Conservation (phyloP, 129 eudicot species). For the Helichrysum umbraculigerum region DNA sequence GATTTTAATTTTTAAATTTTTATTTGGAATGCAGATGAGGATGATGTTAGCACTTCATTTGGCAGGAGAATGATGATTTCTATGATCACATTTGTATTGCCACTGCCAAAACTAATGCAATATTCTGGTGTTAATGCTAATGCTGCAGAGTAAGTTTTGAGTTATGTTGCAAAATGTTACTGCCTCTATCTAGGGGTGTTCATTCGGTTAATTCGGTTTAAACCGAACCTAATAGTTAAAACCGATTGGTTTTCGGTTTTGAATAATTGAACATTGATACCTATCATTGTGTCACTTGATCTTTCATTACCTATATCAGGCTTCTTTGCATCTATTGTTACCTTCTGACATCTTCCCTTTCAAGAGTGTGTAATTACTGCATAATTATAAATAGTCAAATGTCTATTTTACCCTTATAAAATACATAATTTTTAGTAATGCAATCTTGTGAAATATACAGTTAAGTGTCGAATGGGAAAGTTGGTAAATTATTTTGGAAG, state of each 20-base stretch:
- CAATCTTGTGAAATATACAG: neutral
- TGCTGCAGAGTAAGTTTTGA: conserved; percentile 61
- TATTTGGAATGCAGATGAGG: conserved; percentile 12
- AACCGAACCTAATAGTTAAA: too few species aligned
- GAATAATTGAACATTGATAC: neutral
- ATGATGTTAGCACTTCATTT: conserved; percentile 30
- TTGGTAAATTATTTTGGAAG: neutral
- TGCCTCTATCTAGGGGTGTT: neutral
- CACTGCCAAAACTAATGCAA: conserved; percentile 33
- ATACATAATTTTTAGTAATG: neutral
- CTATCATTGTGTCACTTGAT: neutral
- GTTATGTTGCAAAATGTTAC: conserved; percentile 7
- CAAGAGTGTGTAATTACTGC: neutral
- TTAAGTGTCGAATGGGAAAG: neutral
- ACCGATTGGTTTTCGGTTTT: too few species aligned
- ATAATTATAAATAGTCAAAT: neutral
- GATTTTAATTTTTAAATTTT: too few species aligned
- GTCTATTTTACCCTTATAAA: neutral
- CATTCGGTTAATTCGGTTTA: too few species aligned
- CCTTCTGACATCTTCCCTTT: neutral
- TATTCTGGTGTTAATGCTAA: conserved; percentile 38
- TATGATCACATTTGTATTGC: conserved; percentile 49
- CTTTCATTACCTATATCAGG: neutral
- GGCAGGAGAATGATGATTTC: conserved; percentile 61
- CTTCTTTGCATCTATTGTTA: neutral